Percentiles rank a stretch among this genome's conserved stretches.
These are phyloP conservation scores for Camelina hispida DNA, from an alignment of 345 rosid genomes.

Conservation along the genomic window DNA sequence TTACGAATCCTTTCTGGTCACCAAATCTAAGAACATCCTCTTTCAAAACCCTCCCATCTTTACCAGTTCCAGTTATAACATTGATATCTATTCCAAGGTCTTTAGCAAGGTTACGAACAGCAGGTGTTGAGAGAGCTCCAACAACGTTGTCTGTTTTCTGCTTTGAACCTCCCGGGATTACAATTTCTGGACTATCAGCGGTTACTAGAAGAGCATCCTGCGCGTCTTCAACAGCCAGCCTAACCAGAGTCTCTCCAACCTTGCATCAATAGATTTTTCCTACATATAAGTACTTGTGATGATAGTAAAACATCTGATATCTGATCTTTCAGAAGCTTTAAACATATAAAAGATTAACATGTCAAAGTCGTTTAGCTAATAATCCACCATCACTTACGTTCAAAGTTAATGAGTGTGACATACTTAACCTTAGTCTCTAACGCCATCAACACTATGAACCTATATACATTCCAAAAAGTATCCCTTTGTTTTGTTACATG, in stretches of 20 bases:
- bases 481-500: not conserved
- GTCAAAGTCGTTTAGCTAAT: too few relatives aligned
- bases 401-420: not conserved
- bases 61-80: constrained; percentile 71
- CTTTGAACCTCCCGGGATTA: constrained; percentile 39
- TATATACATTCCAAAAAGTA: constrained; percentile 2
- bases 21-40: constrained; percentile 73
- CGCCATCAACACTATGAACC: constrained; percentile 14
- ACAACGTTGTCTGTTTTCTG: constrained; percentile 41
- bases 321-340: not conserved
- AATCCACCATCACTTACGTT: not conserved
- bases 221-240: constrained; percentile 60
- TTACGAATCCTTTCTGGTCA: constrained; percentile 52
- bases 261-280: constrained; percentile 32
- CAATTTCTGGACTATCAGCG: constrained; percentile 35
- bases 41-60: constrained; percentile 76
- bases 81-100: constrained; percentile 65
- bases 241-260: constrained; percentile 95
- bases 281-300: not conserved
- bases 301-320: not conserved
- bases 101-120: constrained; percentile 82
- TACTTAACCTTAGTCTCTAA: not conserved
- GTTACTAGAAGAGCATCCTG: constrained; percentile 39
- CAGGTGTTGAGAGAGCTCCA: constrained; percentile 73
- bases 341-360: constrained; percentile 5